phyloP scores from a whole-genome alignment of 371 early-diverging fungal genomes.

The Apophysomyces variabilis region DNA sequence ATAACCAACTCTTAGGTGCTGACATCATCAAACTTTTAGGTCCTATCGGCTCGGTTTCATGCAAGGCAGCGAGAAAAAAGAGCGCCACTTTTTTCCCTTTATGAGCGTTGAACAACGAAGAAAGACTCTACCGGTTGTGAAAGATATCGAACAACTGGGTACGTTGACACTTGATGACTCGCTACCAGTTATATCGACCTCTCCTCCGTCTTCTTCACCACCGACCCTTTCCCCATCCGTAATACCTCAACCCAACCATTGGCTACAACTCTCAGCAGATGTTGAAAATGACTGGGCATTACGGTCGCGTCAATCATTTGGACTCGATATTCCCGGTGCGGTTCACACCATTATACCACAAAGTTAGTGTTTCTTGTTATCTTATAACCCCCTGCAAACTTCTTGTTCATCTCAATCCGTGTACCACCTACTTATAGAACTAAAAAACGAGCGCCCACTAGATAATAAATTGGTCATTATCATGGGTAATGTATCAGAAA shows the following conservation, averaged over 20 bases:
- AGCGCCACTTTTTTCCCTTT: slow-evolving; percentile 3
- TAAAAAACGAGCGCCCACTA: slow-evolving; percentile 35
- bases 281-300: slow-evolving; percentile 13
- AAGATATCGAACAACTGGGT: slow-evolving; percentile 7
- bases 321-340: slow-evolving; percentile 36
- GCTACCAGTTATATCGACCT: neutral
- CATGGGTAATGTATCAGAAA: slow-evolving; percentile 56
- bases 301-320: slow-evolving; percentile 20
- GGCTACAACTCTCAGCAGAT: slow-evolving; percentile 21
- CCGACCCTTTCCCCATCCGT: neutral
- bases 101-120: slow-evolving; percentile 11
- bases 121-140: slow-evolving; percentile 19
- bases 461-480: slow-evolving; percentile 64
- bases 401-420: neutral
- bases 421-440: slow-evolving; percentile 20
- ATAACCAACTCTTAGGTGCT: neutral
- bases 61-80: neutral
- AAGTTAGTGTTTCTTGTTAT: slow-evolving; percentile 13
- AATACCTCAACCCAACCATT: slow-evolving; percentile 2
- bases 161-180: slow-evolving; percentile 7
- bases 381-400: too few relatives aligned
- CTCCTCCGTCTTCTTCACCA: slow-evolving; percentile 5
- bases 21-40: too few relatives aligned
- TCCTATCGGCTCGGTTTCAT: too few relatives aligned
- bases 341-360: slow-evolving; percentile 31